Percentiles rank a stretch among this genome's conserved stretches.
These are phyloP conservation scores for Schizochytrium sp. DNA, from an alignment of 108 stramenopile genomes.

Conservation along the genomic window DNA sequence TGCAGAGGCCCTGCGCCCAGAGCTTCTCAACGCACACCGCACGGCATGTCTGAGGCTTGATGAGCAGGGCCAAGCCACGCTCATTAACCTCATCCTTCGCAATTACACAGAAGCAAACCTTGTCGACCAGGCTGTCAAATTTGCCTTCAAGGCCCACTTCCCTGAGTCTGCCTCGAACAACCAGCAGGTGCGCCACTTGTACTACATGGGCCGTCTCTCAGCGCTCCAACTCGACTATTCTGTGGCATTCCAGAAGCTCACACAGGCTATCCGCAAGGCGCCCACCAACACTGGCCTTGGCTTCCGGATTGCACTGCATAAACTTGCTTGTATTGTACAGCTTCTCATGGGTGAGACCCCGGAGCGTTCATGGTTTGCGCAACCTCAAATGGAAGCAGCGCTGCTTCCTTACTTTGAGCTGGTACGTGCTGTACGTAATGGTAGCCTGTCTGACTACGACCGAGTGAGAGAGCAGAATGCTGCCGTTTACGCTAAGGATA, in stretches of 20 bases:
- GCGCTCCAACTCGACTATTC: constrained; percentile 95
- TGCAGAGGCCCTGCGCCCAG: constrained; percentile 60
- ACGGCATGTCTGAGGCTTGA: constrained; percentile 74
- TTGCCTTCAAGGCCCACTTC: constrained; percentile 87
- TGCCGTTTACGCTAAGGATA: constrained; percentile 82
- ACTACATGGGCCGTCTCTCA: constrained; percentile 92
- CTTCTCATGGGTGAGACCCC: constrained; percentile 98
- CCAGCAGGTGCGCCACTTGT: constrained; percentile 95
- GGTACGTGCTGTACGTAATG: constrained; percentile 93
- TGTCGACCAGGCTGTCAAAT: constrained; percentile 95
- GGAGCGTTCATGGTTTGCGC: constrained; percentile 84
- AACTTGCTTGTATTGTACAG: constrained; percentile 88
- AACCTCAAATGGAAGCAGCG: constrained; percentile 82
- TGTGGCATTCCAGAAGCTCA: constrained; percentile 88
- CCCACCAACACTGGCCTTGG: constrained; percentile 91
- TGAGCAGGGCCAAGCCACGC: constrained; percentile 74
- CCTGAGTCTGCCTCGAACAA: constrained; percentile 88
- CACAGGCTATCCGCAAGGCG: constrained; percentile 92
- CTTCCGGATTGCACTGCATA: constrained; percentile 87
- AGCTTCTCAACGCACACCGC: constrained; percentile 73
- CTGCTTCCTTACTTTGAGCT: constrained; percentile 90
- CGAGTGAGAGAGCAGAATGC: constrained; percentile 81
- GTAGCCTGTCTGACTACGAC: constrained; percentile 89
- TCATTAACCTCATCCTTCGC: constrained; percentile 75
- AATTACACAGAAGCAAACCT: constrained; percentile 64